phyloP scores from a whole-genome alignment of 2,329 filamentous ascomycete genomes.

The Alternaria angustiovoidea region DNA sequence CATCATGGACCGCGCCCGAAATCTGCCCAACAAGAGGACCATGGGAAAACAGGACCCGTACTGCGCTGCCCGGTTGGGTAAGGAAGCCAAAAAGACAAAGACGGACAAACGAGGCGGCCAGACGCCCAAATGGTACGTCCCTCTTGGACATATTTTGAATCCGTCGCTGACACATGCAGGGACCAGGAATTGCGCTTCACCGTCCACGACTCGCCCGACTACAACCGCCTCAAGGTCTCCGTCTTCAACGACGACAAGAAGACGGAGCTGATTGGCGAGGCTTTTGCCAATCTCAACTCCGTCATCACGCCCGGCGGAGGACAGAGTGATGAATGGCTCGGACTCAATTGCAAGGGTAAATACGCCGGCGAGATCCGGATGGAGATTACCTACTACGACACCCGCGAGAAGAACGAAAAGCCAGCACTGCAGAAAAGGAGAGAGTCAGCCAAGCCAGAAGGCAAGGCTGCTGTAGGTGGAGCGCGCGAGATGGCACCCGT shows the following conservation, averaged over 20 bases:
- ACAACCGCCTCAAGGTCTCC: conserved; percentile 93
- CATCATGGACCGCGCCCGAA: conserved; percentile 94
- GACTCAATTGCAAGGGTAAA: conserved; percentile 85
- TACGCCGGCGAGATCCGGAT: conserved; percentile 95
- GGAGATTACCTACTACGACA: conserved; percentile 96
- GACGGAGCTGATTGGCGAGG: conserved; percentile 94
- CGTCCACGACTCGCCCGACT: conserved; percentile 95
- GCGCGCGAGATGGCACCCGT: conserved; percentile 69
- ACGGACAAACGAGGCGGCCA: conserved; percentile 95
- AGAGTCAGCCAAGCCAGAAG: conserved; percentile 46
- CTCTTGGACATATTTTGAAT: not conserved
- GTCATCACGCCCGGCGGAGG: conserved; percentile 87
- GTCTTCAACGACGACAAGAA: conserved; percentile 99
- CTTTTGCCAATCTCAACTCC: conserved; percentile 82
- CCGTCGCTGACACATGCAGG: conserved; percentile 63
- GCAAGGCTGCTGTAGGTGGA: conserved; percentile 51
- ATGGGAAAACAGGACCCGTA: conserved; percentile 99
- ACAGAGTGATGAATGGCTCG: conserved; percentile 94
- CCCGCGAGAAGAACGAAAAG: conserved; percentile 81
- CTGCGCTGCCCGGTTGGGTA: conserved; percentile 90
- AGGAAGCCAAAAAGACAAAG: conserved; percentile 96
- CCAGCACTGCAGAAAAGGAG: conserved; percentile 63
- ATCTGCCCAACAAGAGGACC: conserved; percentile 93
- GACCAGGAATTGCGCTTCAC: conserved; percentile 96
- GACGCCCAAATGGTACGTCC: conserved; percentile 86